These are phyloP conservation scores for Glycyrrhiza uralensis DNA, from an alignment of 306 rosid species.

Conservation along the genomic window DNA sequence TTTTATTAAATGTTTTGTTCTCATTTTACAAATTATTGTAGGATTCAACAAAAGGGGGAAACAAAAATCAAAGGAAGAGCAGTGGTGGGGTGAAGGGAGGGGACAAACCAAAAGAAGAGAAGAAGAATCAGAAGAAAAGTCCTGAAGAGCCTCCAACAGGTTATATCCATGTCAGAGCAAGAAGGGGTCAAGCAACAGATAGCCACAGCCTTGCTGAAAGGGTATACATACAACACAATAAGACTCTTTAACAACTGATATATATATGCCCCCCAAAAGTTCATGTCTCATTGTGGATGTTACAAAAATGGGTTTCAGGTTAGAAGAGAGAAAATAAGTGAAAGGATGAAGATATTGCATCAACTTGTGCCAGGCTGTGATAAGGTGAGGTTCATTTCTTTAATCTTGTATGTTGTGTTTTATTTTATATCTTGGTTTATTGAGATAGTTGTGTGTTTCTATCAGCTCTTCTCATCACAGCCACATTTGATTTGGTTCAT, in stretches of 20 bases:
- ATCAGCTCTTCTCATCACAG: slow-evolving; percentile 30
- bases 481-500: slow-evolving; percentile 42
- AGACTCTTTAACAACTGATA: background rate
- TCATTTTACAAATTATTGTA: slow-evolving; percentile 16
- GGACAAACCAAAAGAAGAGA: slow-evolving; percentile 33
- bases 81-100: slow-evolving; percentile 34
- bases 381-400: slow-evolving; percentile 47
- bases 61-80: slow-evolving; percentile 54
- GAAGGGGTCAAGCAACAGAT: slow-evolving; percentile 98
- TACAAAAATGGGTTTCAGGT: slow-evolving; percentile 50
- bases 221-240: slow-evolving; percentile 38
- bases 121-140: slow-evolving; percentile 42
- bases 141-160: slow-evolving; percentile 62
- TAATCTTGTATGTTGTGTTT: slow-evolving; percentile 15
- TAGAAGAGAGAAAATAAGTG: slow-evolving; percentile 96
- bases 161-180: slow-evolving; percentile 91
- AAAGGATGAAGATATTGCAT: slow-evolving; percentile 86
- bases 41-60: slow-evolving; percentile 39
- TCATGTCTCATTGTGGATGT: slow-evolving; percentile 28
- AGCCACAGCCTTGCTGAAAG: slow-evolving; percentile 99
- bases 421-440: background rate
- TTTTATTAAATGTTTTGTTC: background rate
- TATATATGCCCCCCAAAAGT: slow-evolving; percentile 7
- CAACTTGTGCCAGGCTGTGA: slow-evolving; percentile 95
- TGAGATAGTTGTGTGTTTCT: slow-evolving; percentile 2